These are phyloP conservation scores for Sporothrix humicola DNA, from an alignment of 2,329 filamentous ascomycete genomes.

Conservation along the genomic window DNA sequence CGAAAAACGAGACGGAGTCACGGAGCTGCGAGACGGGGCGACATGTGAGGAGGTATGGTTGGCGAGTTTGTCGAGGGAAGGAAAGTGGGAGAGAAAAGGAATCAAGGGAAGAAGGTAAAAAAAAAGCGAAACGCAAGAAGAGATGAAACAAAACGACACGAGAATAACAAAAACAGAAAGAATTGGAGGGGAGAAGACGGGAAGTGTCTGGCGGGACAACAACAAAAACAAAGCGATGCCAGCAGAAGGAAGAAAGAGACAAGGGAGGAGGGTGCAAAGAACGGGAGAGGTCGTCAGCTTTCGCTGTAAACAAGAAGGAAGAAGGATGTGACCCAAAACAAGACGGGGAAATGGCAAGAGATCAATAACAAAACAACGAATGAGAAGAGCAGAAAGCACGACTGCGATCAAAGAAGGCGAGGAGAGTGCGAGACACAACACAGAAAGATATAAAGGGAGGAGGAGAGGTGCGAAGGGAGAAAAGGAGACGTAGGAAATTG, in stretches of 20 bases:
- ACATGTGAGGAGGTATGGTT: conserved; percentile 15
- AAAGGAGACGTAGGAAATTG: conserved; percentile 26
- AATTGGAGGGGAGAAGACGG: conserved; percentile 18
- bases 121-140: conserved; percentile 23
- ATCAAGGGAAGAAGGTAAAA: background rate
- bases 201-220: conserved; percentile 27
- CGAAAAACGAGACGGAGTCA: conserved; percentile 23
- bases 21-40: conserved; percentile 10
- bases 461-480: conserved; percentile 25
- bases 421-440: conserved; percentile 4
- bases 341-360: conserved; percentile 5
- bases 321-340: conserved; percentile 28
- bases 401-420: conserved; percentile 15
- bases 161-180: conserved; percentile 29
- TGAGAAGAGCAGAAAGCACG: conserved; percentile 22
- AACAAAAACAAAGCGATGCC: conserved; percentile 28
- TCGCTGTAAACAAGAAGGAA: conserved; percentile 33
- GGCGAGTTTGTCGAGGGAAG: background rate
- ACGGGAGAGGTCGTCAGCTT: conserved; percentile 22
- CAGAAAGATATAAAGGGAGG: conserved; percentile 9
- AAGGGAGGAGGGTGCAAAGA: background rate
- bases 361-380: conserved; percentile 26
- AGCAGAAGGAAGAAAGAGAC: conserved; percentile 6
- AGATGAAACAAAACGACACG: background rate
- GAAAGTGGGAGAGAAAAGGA: background rate